Evolutionary conservation across 2,329 filamentous ascomycete species (phyloP).

Genomic region (Monilinia vaccinii-corymbosi): DNA sequence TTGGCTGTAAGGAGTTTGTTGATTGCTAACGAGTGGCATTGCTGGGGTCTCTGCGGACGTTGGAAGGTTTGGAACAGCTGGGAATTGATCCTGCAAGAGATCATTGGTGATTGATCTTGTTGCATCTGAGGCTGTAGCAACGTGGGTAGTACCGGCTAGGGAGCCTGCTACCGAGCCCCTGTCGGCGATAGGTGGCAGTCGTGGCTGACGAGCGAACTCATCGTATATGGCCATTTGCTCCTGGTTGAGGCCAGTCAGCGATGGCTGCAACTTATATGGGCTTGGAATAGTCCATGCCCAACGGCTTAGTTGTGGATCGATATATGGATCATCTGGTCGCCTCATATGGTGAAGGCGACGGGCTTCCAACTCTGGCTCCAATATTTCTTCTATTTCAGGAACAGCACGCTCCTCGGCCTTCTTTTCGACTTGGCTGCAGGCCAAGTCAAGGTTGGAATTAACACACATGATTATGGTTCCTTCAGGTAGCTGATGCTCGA

Average conservation of each 20-base stretch:
- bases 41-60: slow-evolving; percentile 51
- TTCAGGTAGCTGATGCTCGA: slow-evolving; percentile 72
- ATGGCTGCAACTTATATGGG: slow-evolving; percentile 78
- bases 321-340: slow-evolving; percentile 74
- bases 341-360: slow-evolving; percentile 67
- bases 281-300: slow-evolving; percentile 94
- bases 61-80: slow-evolving; percentile 46
- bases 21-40: slow-evolving; percentile 39
- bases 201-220: slow-evolving; percentile 82
- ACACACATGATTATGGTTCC: slow-evolving; percentile 97
- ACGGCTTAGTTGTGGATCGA: slow-evolving; percentile 71
- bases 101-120: slow-evolving; percentile 55
- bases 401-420: slow-evolving; percentile 89
- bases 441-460: slow-evolving; percentile 90
- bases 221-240: slow-evolving; percentile 96
- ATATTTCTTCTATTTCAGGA: slow-evolving; percentile 89
- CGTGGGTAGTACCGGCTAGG: slow-evolving; percentile 46
- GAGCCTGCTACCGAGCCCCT: slow-evolving; percentile 26
- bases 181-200: slow-evolving; percentile 36
- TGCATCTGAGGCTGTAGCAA: slow-evolving; percentile 49
- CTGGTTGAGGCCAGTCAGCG: slow-evolving; percentile 64
- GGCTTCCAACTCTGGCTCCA: slow-evolving; percentile 69
- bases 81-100: slow-evolving; percentile 53
- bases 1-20: slow-evolving; percentile 47
- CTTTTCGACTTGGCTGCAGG: slow-evolving; percentile 89